Evolutionary conservation across 148 eudicot genomes (phyloP), one percentile per base, ranked within the genome.

Genomic region (Rhododendron ovatum): DNA sequence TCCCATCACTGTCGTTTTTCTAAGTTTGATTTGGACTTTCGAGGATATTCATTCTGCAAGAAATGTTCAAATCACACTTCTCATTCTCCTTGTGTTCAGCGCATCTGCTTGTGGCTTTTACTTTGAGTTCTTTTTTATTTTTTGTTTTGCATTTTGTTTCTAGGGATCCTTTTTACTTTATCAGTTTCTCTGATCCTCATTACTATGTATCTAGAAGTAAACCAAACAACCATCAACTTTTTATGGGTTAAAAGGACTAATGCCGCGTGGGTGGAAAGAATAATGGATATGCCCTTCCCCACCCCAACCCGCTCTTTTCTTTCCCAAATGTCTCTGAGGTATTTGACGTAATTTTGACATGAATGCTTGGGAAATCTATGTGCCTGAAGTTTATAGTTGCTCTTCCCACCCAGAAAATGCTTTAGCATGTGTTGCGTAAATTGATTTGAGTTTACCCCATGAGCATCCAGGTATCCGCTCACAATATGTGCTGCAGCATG

Each of bases 361-460:
- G 50, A 45, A 48, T 69, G 43, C 53, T 15, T 8, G n/a, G 10
- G 41, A 69, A 37, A 47, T 67, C 48, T 74, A 33, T 3, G 11
- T 43, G 15, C 39, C 41, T 59, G 2, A 35, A 73, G 4, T 84
- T 76, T 33, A 33, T 17, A 10, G 75, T n/a, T 35, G 28, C 84
- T 59, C 74, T 59, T 82, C 51, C 33, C 12, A 37, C 20, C 50
- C 33, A 61, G 63, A 59, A 20, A 69, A 9, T 82, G 74, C 51
- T 82, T 41, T 61, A 22, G 26, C 41, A 37, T 82, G 10, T 11
- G 24, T 4, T 57, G 26, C 33, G 61, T 61, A 51, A 39, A 4
- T 82, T 82, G 26, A 59, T 82, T 61, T 61, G 75, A 82, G 51
- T 82, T 82, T 82, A 30, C 37, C 51, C 43, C 45, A 53, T 53